Evolutionary conservation across 2,329 filamentous ascomycete genomes (phyloP).

Genomic region (Clarireedia monteithiana): DNA sequence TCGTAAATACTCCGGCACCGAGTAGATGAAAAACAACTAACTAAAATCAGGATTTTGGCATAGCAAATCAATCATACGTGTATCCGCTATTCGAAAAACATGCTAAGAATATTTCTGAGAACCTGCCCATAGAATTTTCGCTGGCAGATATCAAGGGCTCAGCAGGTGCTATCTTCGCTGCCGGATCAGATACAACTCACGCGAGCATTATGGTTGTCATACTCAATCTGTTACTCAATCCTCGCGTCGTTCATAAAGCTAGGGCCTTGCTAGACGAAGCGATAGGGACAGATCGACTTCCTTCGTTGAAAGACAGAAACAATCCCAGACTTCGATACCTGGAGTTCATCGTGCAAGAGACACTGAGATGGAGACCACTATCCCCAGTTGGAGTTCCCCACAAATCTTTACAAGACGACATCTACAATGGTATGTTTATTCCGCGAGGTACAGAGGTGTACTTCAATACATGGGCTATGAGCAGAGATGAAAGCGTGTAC

Average conservation of each 20-base stretch:
- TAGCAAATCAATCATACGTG: constrained; percentile 6
- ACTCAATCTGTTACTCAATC: constrained; percentile 31
- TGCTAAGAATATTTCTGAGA: neutral
- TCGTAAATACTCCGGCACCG: neutral
- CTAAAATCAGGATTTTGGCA: constrained; percentile 8
- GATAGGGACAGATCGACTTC: constrained; percentile 26
- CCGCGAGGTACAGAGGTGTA: constrained; percentile 47
- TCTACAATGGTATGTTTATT: constrained; percentile 49
- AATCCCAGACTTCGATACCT: constrained; percentile 35
- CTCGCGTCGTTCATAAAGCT: constrained; percentile 39
- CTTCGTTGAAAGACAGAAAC: constrained; percentile 29
- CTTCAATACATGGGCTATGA: constrained; percentile 46
- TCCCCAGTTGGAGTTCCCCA: constrained; percentile 47
- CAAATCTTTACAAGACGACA: constrained; percentile 44
- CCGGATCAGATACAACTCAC: constrained; percentile 35
- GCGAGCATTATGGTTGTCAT: constrained; percentile 35
- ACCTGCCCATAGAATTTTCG: constrained; percentile 10
- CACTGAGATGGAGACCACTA: constrained; percentile 37
- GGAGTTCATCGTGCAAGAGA: constrained; percentile 40
- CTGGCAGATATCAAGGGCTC: constrained; percentile 37
- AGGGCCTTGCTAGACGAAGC: constrained; percentile 40
- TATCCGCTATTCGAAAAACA: constrained; percentile 1
- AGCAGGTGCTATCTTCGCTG: constrained; percentile 38
- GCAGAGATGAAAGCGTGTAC: constrained; percentile 40
- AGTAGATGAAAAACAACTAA: neutral